Base-by-base conservation (phyloP, 495 filamentous ascomycete species). In the Penicillium canariense region DNA sequence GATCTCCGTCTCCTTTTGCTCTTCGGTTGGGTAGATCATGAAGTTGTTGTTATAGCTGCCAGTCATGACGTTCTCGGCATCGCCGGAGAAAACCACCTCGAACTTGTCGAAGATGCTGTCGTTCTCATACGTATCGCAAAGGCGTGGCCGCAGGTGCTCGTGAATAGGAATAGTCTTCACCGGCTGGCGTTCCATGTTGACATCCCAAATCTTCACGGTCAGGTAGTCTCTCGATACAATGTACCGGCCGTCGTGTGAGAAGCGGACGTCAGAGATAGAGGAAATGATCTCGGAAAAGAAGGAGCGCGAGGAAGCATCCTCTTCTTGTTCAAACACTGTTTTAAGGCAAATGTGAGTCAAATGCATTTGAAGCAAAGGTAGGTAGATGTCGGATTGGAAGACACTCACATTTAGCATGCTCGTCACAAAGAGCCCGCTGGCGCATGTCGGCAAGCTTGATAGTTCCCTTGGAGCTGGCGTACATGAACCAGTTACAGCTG, bases 401-500 rank as follows among this genome's bases (percentile, higher is more conserved):
- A 23, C 10, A 79, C 90, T 64, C 84, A 97, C 94, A 78, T 71
- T 98, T 98, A 20, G 89, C 85, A 67, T 98, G 94, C 62, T 94
- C 84, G 68, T 98, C 94, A 69, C 94, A 98, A 51, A 98, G 77
- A 31, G 94, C 94, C 55, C 91, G 93, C 77, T 96, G 87, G 54
- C 94, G 81, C 94, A 98, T 98, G 67, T 98, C 94, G 28, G 94
- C 94, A 49, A 98, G 80, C 77, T 98, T 98, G 77, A 98, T 97
- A 10, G 94, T 98, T 49, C 94, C 94, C 73, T 98, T 98, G 45
- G 92, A 97, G 68, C 93, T 97, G 52, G 94, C 94, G 69, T 98
- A 98, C 95, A 98, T 98, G 75, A 98, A 98, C 91, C 90, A 96
- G 72, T 98, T 98, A 77, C 94, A 98, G 77, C 93, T 96, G 62